phyloP scores from a whole-genome alignment of 2,329 filamentous ascomycete species.

The Rhynchosporium agropyri region DNA sequence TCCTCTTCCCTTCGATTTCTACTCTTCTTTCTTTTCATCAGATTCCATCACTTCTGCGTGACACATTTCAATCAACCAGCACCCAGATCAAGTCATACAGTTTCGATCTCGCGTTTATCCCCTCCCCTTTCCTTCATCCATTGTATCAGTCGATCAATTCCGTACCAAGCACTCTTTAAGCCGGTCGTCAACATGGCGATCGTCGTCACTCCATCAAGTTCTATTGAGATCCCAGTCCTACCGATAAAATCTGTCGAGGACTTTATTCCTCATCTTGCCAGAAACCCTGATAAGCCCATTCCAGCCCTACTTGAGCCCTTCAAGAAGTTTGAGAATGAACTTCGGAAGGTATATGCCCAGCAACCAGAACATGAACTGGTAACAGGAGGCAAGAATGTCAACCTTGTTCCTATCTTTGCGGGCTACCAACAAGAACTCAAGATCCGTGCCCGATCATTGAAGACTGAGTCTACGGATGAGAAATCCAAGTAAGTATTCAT shows the following conservation, averaged over 20 bases:
- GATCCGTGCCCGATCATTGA: slow-evolving; percentile 62
- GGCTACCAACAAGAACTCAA: slow-evolving; percentile 58
- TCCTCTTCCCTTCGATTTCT: slow-evolving; percentile 12
- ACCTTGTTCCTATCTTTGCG: slow-evolving; percentile 68
- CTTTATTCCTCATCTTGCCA: slow-evolving; percentile 53
- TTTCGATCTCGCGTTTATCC: neutral
- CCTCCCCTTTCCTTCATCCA: neutral
- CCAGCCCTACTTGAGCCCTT: slow-evolving; percentile 65
- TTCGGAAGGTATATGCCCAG: slow-evolving; percentile 71
- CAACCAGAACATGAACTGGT: slow-evolving; percentile 61
- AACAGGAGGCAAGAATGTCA: slow-evolving; percentile 56
- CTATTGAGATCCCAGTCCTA: slow-evolving; percentile 35
- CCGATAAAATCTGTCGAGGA: slow-evolving; percentile 37
- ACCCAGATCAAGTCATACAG: neutral
- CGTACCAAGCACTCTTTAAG: neutral
- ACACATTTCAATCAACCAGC: neutral
- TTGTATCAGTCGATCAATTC: slow-evolving; percentile 4
- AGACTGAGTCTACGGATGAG: slow-evolving; percentile 59
- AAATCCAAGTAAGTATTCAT: slow-evolving; percentile 48
- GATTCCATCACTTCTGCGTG: slow-evolving; percentile 12
- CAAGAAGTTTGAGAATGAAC: slow-evolving; percentile 65
- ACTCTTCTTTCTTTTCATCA: slow-evolving; percentile 1
- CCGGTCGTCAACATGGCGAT: slow-evolving; percentile 17
- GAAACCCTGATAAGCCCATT: slow-evolving; percentile 57
- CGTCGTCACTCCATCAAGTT: slow-evolving; percentile 7